Conservation (phyloP, 139 green algal species). For the Limnomonas spitsbergensis region DNA sequence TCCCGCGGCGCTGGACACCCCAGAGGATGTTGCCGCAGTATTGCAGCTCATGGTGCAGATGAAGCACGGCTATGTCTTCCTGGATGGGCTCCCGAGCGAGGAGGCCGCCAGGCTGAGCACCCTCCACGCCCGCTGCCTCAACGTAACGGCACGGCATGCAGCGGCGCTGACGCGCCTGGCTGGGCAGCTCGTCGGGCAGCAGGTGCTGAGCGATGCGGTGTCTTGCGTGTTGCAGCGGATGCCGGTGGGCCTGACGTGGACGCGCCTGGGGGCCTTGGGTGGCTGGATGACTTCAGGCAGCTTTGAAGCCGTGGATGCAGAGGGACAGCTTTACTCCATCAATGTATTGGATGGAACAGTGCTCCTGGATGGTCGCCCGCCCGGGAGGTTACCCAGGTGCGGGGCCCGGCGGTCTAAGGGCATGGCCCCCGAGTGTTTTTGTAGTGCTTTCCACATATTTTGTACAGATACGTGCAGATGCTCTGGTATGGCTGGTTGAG, state of each 20-base stretch:
- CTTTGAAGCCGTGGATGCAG: constrained; percentile 32
- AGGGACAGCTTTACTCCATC: constrained; percentile 42
- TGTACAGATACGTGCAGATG: no score
- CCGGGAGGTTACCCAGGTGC: constrained; percentile 1
- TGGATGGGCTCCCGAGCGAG: not conserved
- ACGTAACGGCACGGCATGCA: constrained; percentile 15
- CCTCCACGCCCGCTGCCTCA: constrained; percentile 26
- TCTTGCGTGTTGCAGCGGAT: constrained; percentile 10
- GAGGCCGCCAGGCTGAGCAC: not conserved
- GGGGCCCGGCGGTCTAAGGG: no score
- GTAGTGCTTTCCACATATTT: constrained; percentile 29
- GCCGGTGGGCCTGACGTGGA: not conserved
- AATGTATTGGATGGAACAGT: constrained; percentile 48
- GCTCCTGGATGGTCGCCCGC: constrained; percentile 29
- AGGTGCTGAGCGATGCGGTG: not conserved
- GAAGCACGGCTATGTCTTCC: constrained; percentile 36
- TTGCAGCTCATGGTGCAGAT: constrained; percentile 30
- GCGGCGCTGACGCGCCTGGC: constrained; percentile 7
- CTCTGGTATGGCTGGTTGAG: no score
- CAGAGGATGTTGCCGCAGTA: constrained; percentile 11
- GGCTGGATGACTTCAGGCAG: not conserved
- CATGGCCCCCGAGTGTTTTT: not conserved
- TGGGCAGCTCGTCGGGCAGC: not conserved
- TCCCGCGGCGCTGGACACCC: no score
- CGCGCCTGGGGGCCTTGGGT: not conserved